A percentile compares a stretch with the other conserved stretches of the same genome.
Conservation (phyloP, 495 filamentous ascomycete species). For the Penicillium subrubescens region DNA sequence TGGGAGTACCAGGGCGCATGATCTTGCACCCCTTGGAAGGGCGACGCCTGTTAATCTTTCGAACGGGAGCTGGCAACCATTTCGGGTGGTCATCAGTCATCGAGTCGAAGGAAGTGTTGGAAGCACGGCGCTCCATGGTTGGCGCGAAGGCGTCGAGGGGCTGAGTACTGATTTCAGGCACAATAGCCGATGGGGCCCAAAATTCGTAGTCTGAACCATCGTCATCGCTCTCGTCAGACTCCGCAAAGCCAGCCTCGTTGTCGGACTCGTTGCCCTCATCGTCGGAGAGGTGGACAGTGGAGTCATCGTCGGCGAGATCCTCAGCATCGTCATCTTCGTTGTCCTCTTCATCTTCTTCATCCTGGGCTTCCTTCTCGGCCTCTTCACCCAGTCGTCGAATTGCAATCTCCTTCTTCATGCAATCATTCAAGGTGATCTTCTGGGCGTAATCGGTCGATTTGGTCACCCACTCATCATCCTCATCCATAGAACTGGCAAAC, state of each 20-base stretch:
- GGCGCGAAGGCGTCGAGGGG: conserved; percentile 49
- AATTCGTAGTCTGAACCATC: conserved; percentile 71
- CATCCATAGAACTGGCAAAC: conserved; percentile 78
- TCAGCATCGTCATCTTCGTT: conserved; percentile 63
- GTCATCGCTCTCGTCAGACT: conserved; percentile 78
- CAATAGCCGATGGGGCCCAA: conserved; percentile 70
- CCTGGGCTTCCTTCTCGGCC: conserved; percentile 80
- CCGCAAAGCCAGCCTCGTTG: conserved; percentile 91
- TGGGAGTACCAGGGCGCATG: conserved; percentile 74
- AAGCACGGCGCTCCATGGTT: conserved; percentile 50
- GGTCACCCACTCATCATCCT: conserved; percentile 85
- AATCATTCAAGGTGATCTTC: conserved; percentile 85
- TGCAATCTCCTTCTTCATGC: conserved; percentile 83
- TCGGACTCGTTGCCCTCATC: conserved; percentile 89
- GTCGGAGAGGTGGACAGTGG: conserved; percentile 64
- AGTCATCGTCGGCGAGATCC: conserved; percentile 60
- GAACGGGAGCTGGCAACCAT: conserved; percentile 36
- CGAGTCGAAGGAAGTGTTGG: conserved; percentile 68
- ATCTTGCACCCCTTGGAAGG: conserved; percentile 31
- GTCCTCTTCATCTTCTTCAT: conserved; percentile 71
- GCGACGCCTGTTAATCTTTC: conserved; percentile 30
- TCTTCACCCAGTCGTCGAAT: conserved; percentile 88
- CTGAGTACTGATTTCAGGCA: conserved; percentile 57
- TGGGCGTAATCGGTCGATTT: conserved; percentile 61
- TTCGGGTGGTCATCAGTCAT: conserved; percentile 45